Base-by-base conservation (phyloP, 192 early-diverging fungal species). In the Diversispora eburnea region DNA sequence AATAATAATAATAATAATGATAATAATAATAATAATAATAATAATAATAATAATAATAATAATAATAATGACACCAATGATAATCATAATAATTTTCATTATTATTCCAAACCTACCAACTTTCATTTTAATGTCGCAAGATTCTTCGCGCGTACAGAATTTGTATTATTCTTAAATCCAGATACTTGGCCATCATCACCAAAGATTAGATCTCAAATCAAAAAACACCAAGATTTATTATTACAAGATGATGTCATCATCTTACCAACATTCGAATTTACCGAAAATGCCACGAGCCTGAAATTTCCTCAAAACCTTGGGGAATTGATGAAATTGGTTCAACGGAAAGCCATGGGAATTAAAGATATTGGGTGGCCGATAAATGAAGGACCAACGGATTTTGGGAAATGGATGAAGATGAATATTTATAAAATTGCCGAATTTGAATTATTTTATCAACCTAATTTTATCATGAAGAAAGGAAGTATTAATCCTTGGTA, bases 391-490 rank as follows among this genome's bases (percentile, higher is more conserved):
- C 84, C 84, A 7, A 84, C 85, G 1, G 74, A 83, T 72, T 80
- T 72, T 65, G 81, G 80, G 19, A 74, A 70, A 33, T 87, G 84
- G 84, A 78, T 74, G 3, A 74, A 75, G 5, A 78, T 76, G 13
- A 72, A 74, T 1, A 19, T 85, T 43, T 84, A 84, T 55, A 73
- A 80, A 0, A 77, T 85, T 13, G 75, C 62, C 0, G 80, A 83
- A 55, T 87, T 84, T 51, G 86, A 87, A 55, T 76, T 84, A 5
- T 81, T 83, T 57, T 87, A 85, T 67, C 77, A 83, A 46, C 86
- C 86, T 17, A 81, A 84, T 4, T 83, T 87, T 17, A 70, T 87
- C 52, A 67, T 80, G 17, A 82, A 81, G 39, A 78, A 79, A 62
- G 79, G 81, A 5, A 77, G 75, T 47, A 80, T 78, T 59, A 39